These are phyloP conservation scores for Emmonsiellopsis sp. DNA, from an alignment of 2,329 filamentous ascomycete species.

Conservation along the genomic window DNA sequence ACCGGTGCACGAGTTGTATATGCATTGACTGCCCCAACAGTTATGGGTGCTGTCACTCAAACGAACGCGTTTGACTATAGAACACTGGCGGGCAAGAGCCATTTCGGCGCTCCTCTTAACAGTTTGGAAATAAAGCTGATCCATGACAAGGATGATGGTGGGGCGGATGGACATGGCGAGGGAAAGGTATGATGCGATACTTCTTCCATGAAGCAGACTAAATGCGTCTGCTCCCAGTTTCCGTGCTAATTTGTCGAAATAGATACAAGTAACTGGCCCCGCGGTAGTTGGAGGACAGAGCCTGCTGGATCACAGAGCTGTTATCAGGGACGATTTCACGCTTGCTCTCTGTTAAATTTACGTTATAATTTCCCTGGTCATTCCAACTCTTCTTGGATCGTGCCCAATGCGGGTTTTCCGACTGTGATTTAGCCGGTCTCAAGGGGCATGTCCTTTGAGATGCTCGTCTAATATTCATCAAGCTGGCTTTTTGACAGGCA, in stretches of 20 bases:
- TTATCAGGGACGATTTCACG: constrained; percentile 63
- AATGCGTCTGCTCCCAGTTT: background rate
- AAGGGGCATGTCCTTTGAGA: too few species aligned
- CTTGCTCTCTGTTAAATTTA: constrained; percentile 40
- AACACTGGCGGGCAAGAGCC: constrained; percentile 38
- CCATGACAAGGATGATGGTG: constrained; percentile 30
- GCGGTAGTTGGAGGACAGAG: constrained; percentile 61
- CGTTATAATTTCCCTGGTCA: background rate
- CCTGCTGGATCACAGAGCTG: constrained; percentile 53
- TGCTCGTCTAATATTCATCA: too few species aligned
- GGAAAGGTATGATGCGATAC: constrained; percentile 47
- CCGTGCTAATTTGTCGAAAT: background rate
- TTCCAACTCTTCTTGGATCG: background rate
- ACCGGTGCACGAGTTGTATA: constrained; percentile 74
- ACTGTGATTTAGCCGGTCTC: too few species aligned
- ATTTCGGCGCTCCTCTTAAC: constrained; percentile 76
- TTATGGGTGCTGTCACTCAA: constrained; percentile 86
- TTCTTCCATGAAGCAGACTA: background rate
- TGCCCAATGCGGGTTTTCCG: background rate
- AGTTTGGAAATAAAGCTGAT: constrained; percentile 66
- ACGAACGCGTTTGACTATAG: constrained; percentile 84
- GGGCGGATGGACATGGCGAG: constrained; percentile 22
- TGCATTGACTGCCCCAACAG: constrained; percentile 67
- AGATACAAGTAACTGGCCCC: constrained; percentile 65
- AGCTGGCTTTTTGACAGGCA: too few species aligned